These are phyloP conservation scores for Corynespora cassiicola DNA, from an alignment of 2,329 filamentous ascomycete genomes.

Conservation along the genomic window DNA sequence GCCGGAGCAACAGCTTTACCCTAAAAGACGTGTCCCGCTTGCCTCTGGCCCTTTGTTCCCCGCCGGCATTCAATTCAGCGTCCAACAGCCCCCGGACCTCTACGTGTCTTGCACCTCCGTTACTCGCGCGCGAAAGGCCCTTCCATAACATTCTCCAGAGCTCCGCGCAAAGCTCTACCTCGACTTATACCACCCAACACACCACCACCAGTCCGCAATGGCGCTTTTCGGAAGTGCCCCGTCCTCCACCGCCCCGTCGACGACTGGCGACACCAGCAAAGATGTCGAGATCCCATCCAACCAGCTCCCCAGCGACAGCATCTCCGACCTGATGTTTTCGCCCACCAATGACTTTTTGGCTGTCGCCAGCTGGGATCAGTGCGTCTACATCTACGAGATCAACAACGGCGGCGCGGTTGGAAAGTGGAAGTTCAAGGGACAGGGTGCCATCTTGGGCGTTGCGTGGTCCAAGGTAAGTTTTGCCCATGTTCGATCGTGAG, in stretches of 20 bases:
- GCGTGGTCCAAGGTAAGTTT: constrained; percentile 86
- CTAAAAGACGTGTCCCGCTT: too few relatives aligned
- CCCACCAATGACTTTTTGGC: constrained; percentile 80
- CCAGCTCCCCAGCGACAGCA: constrained; percentile 76
- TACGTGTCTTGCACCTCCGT: too few relatives aligned
- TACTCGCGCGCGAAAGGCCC: too few relatives aligned
- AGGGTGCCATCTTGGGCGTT: constrained; percentile 75
- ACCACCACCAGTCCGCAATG: constrained; percentile 51
- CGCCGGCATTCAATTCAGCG: constrained; percentile 1
- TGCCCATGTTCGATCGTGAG: neutral
- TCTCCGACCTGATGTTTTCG: constrained; percentile 87
- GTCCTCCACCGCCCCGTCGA: constrained; percentile 65
- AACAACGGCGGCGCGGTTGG: constrained; percentile 81
- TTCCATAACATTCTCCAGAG: constrained; percentile 9
- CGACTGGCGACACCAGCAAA: constrained; percentile 87
- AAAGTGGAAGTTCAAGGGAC: constrained; percentile 85
- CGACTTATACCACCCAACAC: neutral
- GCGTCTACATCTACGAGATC: constrained; percentile 96
- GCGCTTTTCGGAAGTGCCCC: constrained; percentile 66
- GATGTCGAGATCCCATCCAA: constrained; percentile 81
- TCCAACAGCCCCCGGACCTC: too few relatives aligned
- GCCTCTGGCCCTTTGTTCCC: too few relatives aligned
- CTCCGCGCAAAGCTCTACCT: constrained; percentile 28
- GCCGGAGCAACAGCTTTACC: constrained; percentile 3
- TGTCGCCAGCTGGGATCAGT: constrained; percentile 96